Base-by-base conservation (phyloP, 129 eudicot genomes). In the Smallanthus sonchifolius region DNA sequence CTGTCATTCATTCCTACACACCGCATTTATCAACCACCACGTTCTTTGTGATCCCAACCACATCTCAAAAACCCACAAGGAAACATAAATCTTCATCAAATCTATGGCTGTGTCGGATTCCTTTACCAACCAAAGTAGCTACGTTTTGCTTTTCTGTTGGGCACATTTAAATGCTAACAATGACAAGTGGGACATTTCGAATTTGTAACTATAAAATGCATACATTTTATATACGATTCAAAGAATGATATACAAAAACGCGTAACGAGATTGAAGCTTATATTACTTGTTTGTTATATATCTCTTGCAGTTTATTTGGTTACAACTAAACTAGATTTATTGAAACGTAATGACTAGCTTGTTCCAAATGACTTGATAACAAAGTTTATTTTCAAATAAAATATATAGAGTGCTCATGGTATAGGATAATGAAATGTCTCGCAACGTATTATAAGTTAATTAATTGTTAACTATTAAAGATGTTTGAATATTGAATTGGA, bases 81-180 rank as follows among this genome's bases (percentile, higher is more conserved):
- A 55, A 75, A 76, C 74, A 76, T 10, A 28, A 38, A 67, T 57
- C 69, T 77, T 54, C 4, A 67, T 76, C 34, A 63, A 49, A 72
- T 56, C 51, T 67, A 39, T 43, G 62, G 60, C 15, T 36, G 6
- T 77, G 75, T 56, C 68, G 75, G 61, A 34, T 55, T 67, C 49
- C 40, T 77, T 37, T 74, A 65, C 80, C 66, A 75, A 55, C 80
- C 79, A 66, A 48, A 65, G 73, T 65, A 37, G 73, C 44, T 65
- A 51, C 17, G 9, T 3, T 54, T 64, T 37, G 55, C 66, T 75
- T 52, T 65, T 65, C 44, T 52, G 73, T 24, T 15, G 44, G 52
- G 38, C 55, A 65, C 66, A n/a, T 65, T 65, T 65, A 75, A 48
- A 65, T 65, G 55, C 44, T 37, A 52, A 75, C 39, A 66, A 75